Evolutionary conservation across 768 basidiomycete species (phyloP), one percentile per base, ranked within the genome.

Genomic region (Leucogyrophana mollusca): DNA sequence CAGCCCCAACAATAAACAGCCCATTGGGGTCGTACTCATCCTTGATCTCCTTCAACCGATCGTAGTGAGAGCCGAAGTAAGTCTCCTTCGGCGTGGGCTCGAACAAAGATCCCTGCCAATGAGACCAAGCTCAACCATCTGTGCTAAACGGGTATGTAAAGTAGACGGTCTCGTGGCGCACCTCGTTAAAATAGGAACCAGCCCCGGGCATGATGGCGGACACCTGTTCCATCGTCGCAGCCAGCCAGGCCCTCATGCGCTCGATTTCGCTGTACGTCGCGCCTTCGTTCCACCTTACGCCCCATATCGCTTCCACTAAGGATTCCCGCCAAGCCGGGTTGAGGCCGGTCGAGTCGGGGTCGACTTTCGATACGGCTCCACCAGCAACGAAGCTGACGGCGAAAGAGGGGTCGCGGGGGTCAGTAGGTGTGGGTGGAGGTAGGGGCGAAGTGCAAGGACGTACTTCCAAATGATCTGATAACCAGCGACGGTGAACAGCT

Each of bases 151-250:
- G n/a, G n/a, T n/a, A n/a, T n/a, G n/a, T n/a, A n/a, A n/a, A n/a
- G n/a, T n/a, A n/a, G n/a, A n/a, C n/a, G n/a, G 13, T 7, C 27
- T 13, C 27, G 27, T 7, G 27, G 48, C 62, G 32, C 25, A 70
- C 74, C 66, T 77, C 74, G 55, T 76, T 75, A 39, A 73, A 62
- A 53, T 77, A 75, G 3, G 73, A 60, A 4, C 69, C 73, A 1
- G 56, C 53, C 9, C 52, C 40, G 0, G 60, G 60, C 13, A 55
- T 52, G 20, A 70, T 57, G 25, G 62, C 65, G 0, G 63, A 56
- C 8, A 69, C 56, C 4, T 67, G 37, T 1, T 51, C 46, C 33
- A 55, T 46, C 20, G 46, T 53, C 33, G 9, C 17, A 21, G 39
- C 49, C 23, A 57, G 17, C 4, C 34, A 20, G 16, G 47, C 50